A percentile compares a stretch with the other conserved stretches of the same genome.
phyloP scores from a whole-genome alignment of 2,329 filamentous ascomycete species.

The Aspergillus alliaceus region DNA sequence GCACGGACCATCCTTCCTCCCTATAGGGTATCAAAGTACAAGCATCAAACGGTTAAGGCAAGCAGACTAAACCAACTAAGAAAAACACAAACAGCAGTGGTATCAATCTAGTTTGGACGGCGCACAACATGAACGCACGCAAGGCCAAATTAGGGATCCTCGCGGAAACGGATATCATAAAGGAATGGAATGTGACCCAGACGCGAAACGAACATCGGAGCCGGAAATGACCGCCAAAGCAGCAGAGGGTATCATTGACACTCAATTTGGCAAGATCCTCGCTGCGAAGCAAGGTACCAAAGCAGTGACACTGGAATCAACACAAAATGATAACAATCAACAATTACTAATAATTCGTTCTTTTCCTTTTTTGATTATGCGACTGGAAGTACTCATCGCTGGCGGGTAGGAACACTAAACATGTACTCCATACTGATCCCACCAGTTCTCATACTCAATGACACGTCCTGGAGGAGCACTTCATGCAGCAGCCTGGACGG shows the following conservation, averaged over 20 bases:
- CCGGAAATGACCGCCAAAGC: slow-evolving; percentile 28
- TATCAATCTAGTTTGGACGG: slow-evolving; percentile 37
- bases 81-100: slow-evolving; percentile 34
- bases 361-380: slow-evolving; percentile 9
- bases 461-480: slow-evolving; percentile 32
- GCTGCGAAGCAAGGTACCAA: slow-evolving; percentile 11
- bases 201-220: slow-evolving; percentile 17
- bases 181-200: slow-evolving; percentile 30
- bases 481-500: slow-evolving; percentile 47
- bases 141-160: slow-evolving; percentile 23
- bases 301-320: slow-evolving; percentile 25
- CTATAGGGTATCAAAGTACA: slow-evolving; percentile 36
- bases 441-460: slow-evolving; percentile 45
- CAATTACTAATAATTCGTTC: slow-evolving; percentile 7
- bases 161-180: slow-evolving; percentile 35
- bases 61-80: slow-evolving; percentile 27
- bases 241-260: slow-evolving; percentile 34
- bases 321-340: slow-evolving; percentile 17
- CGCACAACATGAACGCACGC: slow-evolving; percentile 28
- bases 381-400: slow-evolving; percentile 16
- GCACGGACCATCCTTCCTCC: slow-evolving; percentile 28
- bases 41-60: slow-evolving; percentile 27
- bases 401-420: slow-evolving; percentile 24
- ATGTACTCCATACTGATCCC: slow-evolving; percentile 33
- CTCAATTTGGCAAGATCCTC: slow-evolving; percentile 15